A percentile compares a stretch with the other conserved stretches of the same genome.
Evolutionary conservation across 2,329 filamentous ascomycete species (phyloP).

Genomic region (Calonectria pseudoturangicola): DNA sequence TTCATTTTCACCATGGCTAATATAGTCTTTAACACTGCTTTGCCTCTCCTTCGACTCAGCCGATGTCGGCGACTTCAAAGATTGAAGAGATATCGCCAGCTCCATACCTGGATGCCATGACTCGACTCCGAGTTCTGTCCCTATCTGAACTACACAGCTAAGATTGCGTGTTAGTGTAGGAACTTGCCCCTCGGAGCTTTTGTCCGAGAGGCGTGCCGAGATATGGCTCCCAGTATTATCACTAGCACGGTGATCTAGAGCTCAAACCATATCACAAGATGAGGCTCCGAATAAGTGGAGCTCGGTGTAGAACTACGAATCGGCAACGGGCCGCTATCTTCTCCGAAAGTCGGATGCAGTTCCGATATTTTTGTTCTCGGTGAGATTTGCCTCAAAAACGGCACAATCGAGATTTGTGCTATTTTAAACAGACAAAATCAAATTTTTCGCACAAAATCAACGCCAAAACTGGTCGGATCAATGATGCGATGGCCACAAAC

Average conservation of each 20-base stretch:
- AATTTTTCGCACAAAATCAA: too few species aligned
- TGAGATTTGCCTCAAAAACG: background rate
- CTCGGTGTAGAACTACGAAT: constrained; percentile 17
- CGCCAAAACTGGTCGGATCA: too few species aligned
- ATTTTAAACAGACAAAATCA: too few species aligned
- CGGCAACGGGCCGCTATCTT: constrained; percentile 14
- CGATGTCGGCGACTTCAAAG: background rate
- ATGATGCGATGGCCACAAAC: too few species aligned
- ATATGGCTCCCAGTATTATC: background rate
- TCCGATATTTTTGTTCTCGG: background rate
- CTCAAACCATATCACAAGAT: background rate
- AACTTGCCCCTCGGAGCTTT: background rate
- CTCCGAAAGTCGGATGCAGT: background rate
- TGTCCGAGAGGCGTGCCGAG: background rate
- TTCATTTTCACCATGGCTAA: background rate
- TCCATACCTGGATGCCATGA: background rate
- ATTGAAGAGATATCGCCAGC: background rate
- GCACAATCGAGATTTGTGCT: background rate
- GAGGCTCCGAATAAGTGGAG: background rate
- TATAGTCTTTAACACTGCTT: background rate
- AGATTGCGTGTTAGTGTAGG: background rate
- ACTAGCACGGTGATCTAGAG: background rate
- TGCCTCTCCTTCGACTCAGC: background rate
- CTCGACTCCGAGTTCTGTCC: background rate
- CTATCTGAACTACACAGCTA: background rate